These are phyloP conservation scores for Globisporangium barbulae DNA, from an alignment of 352 stramenopile genomes.

Conservation along the genomic window DNA sequence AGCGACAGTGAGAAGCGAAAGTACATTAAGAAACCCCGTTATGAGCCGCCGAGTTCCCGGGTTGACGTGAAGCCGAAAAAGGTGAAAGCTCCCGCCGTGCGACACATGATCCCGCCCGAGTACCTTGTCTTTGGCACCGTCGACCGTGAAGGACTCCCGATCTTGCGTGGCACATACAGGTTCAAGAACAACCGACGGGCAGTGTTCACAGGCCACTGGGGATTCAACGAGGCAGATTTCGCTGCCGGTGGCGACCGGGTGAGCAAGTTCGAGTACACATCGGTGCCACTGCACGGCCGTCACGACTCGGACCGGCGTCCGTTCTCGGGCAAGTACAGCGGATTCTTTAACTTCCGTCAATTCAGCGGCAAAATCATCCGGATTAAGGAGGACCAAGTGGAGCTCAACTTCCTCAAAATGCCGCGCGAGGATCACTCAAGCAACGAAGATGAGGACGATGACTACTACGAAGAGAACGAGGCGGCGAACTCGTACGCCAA, in stretches of 20 bases:
- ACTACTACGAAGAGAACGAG: slow-evolving; percentile 21
- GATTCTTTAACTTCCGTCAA: slow-evolving; percentile 73
- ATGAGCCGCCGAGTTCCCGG: slow-evolving; percentile 6
- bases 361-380: slow-evolving; percentile 56
- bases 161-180: slow-evolving; percentile 53
- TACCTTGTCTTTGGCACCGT: slow-evolving; percentile 48
- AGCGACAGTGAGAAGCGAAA: slow-evolving; percentile 16
- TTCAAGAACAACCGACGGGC: slow-evolving; percentile 40
- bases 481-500: slow-evolving; percentile 21
- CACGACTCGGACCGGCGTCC: slow-evolving; percentile 42
- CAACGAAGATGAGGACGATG: slow-evolving; percentile 22
- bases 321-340: slow-evolving; percentile 62
- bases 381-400: slow-evolving; percentile 59
- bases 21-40: slow-evolving; percentile 12
- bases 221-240: slow-evolving; percentile 62
- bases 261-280: slow-evolving; percentile 73
- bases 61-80: neutral
- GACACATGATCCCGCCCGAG: slow-evolving; percentile 24
- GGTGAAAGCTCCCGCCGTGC: slow-evolving; percentile 20
- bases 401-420: slow-evolving; percentile 64
- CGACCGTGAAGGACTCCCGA: slow-evolving; percentile 38
- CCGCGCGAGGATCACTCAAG: slow-evolving; percentile 18
- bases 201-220: slow-evolving; percentile 54
- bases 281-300: slow-evolving; percentile 28
- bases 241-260: slow-evolving; percentile 22